Evolutionary conservation across 164 flowering plant species (phyloP).

Genomic region (Magnolia sinica): DNA sequence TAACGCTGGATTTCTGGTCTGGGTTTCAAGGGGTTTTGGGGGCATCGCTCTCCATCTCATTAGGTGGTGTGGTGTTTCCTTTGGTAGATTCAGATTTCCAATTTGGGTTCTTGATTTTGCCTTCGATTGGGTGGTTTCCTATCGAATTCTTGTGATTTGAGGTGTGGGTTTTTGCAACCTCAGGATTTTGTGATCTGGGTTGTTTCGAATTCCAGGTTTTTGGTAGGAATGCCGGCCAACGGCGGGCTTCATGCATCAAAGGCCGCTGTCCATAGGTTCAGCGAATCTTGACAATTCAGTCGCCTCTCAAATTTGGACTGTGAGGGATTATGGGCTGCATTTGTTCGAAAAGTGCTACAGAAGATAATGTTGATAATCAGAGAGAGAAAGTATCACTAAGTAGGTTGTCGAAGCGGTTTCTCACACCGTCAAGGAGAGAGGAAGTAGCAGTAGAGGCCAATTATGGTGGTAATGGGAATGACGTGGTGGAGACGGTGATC

Average conservation of each 20-base stretch:
- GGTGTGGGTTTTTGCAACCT: conserved; percentile 4
- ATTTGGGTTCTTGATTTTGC: neutral
- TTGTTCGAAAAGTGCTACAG: conserved; percentile 58
- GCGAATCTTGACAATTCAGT: conserved; percentile 2
- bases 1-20: conserved; percentile 6
- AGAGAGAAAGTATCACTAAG: conserved; percentile 27
- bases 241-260: conserved; percentile 16
- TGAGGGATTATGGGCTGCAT: conserved; percentile 71
- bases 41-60: neutral
- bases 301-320: conserved; percentile 9
- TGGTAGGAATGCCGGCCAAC: neutral
- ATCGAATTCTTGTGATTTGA: neutral
- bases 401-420: conserved; percentile 30
- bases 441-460: conserved; percentile 31
- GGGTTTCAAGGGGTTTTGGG: neutral
- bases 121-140: neutral
- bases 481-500: conserved; percentile 6
- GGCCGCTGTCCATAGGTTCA: neutral
- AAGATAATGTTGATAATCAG: conserved; percentile 21
- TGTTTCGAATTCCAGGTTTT: neutral
- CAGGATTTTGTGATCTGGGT: neutral
- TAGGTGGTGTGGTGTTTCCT: neutral
- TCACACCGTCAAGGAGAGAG: conserved; percentile 42
- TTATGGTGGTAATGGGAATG: conserved; percentile 11
- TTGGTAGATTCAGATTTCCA: neutral